Conservation (phyloP, 371 early-diverging fungal species). For the Parasitella parasitica region DNA sequence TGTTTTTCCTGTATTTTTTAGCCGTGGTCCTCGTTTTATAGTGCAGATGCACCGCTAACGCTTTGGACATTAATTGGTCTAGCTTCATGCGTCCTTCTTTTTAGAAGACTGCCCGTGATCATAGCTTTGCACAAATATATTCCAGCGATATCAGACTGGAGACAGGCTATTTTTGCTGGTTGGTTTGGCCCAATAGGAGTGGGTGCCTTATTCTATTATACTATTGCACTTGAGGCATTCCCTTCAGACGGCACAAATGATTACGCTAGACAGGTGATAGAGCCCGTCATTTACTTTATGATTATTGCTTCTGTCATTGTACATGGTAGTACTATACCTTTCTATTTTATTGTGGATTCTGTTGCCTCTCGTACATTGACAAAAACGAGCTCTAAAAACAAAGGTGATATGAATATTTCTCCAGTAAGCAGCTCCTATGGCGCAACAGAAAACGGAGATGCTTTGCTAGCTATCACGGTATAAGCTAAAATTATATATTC, state of each 20-base stretch:
- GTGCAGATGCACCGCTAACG: constrained; percentile 33
- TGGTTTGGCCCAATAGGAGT: constrained; percentile 96
- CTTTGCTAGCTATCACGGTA: too few relatives aligned
- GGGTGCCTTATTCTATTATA: constrained; percentile 77
- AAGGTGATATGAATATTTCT: not conserved
- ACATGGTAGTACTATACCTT: constrained; percentile 75
- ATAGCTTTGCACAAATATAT: constrained; percentile 61
- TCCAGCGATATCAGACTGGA: constrained; percentile 63
- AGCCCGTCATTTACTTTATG: constrained; percentile 69
- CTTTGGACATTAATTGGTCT: constrained; percentile 62
- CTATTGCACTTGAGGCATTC: constrained; percentile 45
- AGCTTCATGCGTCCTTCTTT: constrained; percentile 65
- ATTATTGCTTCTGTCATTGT: constrained; percentile 72
- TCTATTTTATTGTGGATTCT: constrained; percentile 43
- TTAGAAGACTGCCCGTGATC: constrained; percentile 82
- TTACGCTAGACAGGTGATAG: constrained; percentile 32
- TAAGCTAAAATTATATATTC: too few relatives aligned
- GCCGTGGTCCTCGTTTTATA: constrained; percentile 70
- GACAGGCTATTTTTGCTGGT: constrained; percentile 89
- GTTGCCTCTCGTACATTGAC: constrained; percentile 13
- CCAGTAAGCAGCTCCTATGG: not conserved
- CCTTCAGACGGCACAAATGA: constrained; percentile 15
- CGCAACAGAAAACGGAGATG: not conserved
- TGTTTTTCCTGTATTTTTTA: too few relatives aligned
- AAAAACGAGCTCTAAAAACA: not conserved